Conservation (phyloP, 495 filamentous ascomycete species). For the Xylaria cubensis region DNA sequence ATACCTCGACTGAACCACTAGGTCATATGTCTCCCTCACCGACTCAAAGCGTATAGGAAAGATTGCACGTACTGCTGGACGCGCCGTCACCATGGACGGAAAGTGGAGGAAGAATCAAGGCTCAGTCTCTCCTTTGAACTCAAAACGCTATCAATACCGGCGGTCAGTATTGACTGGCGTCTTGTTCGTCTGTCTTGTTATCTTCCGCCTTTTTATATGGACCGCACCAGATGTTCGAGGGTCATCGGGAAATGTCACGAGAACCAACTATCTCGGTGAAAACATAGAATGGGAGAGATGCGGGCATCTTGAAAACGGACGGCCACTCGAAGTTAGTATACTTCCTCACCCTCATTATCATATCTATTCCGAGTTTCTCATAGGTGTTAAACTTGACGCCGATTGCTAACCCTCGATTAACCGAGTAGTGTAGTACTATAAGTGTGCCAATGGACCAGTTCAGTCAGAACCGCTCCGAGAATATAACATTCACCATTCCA, state of each 20-base stretch:
- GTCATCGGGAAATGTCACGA: not conserved
- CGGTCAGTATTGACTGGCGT: not conserved
- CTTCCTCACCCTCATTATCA: not conserved
- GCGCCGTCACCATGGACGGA: not conserved
- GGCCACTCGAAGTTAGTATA: slow-evolving; percentile 43
- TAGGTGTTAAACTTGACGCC: not conserved
- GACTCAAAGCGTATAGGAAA: not conserved
- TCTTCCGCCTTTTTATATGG: slow-evolving; percentile 1
- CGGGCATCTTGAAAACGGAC: slow-evolving; percentile 38
- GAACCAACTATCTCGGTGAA: slow-evolving; percentile 42
- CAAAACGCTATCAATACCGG: not conserved
- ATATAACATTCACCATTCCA: slow-evolving; percentile 51
- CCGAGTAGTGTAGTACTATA: slow-evolving; percentile 28
- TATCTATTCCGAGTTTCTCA: not conserved
- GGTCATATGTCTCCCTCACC: not conserved
- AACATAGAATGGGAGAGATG: slow-evolving; percentile 48
- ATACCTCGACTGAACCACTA: not conserved
- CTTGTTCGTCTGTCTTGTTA: not conserved
- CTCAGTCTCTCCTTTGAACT: not conserved
- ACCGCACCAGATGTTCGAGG: not conserved
- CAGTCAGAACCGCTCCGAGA: slow-evolving; percentile 34
- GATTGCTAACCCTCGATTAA: not conserved
- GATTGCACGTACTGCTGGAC: not conserved
- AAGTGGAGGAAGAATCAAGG: not conserved
- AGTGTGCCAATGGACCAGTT: slow-evolving; percentile 57